Conservation (phyloP, 495 filamentous ascomycete genomes). For the Penicillium cosmopolitanum region DNA sequence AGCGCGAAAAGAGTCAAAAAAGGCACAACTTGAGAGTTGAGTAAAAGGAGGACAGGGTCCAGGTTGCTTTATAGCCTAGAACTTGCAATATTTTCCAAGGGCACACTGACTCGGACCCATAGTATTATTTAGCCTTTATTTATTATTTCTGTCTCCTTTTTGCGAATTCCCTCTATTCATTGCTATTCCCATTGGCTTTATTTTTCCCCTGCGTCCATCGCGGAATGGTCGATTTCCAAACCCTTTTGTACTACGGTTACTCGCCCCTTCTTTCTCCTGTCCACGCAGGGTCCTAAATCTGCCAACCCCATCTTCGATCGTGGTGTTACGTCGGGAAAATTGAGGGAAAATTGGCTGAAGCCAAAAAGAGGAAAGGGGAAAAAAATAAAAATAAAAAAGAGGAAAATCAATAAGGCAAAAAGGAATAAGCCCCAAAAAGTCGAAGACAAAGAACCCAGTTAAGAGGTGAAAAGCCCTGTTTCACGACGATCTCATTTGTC, state of each 20-base stretch:
- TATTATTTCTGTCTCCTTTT: neutral
- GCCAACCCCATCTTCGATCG: conserved; percentile 27
- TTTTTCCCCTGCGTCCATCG: neutral
- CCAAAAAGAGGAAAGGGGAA: neutral
- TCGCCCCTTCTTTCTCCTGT: conserved; percentile 10
- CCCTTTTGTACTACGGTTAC: conserved; percentile 28
- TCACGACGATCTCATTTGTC: conserved; percentile 25
- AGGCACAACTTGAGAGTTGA: neutral
- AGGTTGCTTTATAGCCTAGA: conserved; percentile 3
- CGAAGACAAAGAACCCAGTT: neutral
- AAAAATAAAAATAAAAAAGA: neutral
- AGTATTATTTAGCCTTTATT: conserved; percentile 5
- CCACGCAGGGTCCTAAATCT: conserved; percentile 28
- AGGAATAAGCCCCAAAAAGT: neutral
- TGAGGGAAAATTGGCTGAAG: conserved; percentile 5
- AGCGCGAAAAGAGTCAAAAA: conserved; percentile 13
- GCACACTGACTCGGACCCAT: neutral
- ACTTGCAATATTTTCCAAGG: conserved; percentile 1
- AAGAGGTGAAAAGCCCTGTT: conserved; percentile 10
- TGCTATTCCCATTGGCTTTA: neutral
- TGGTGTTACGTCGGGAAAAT: conserved; percentile 33
- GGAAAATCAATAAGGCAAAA: neutral
- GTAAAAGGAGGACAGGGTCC: conserved; percentile 3
- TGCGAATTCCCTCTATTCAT: neutral
- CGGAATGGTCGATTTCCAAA: conserved; percentile 10